Conservation (phyloP, 768 basidiomycete species). For the Cystobasidium onofrii region DNA sequence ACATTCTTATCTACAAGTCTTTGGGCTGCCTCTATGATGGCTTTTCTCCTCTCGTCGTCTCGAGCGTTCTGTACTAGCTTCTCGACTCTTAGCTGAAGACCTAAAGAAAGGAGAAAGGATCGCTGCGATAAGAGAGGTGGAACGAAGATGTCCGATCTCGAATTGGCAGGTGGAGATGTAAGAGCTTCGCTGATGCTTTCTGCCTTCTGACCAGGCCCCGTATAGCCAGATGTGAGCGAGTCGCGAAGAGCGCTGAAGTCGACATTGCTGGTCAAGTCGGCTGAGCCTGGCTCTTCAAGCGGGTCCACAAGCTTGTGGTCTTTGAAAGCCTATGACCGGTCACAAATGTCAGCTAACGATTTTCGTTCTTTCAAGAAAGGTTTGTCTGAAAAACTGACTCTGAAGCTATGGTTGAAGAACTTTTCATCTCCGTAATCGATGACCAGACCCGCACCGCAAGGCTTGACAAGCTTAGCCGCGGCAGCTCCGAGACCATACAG, state of each 20-base stretch:
- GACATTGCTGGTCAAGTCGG: slow-evolving; percentile 92
- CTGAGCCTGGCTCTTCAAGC: slow-evolving; percentile 74
- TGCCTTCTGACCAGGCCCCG: slow-evolving; percentile 38
- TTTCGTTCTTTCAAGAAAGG: not conserved
- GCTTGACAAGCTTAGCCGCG: slow-evolving; percentile 58
- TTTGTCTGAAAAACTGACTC: slow-evolving; percentile 62
- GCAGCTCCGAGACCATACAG: slow-evolving; percentile 61
- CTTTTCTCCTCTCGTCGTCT: slow-evolving; percentile 50
- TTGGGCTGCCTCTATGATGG: slow-evolving; percentile 57
- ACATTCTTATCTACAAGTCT: slow-evolving; percentile 62
- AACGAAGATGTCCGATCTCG: slow-evolving; percentile 27
- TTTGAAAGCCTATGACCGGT: slow-evolving; percentile 65
- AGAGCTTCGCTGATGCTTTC: not conserved
- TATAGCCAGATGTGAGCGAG: slow-evolving; percentile 61
- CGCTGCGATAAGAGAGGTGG: slow-evolving; percentile 70
- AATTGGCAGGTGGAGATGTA: not conserved
- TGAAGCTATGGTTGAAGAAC: slow-evolving; percentile 63
- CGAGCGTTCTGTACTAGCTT: slow-evolving; percentile 54
- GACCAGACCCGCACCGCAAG: slow-evolving; percentile 57
- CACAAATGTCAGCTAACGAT: not conserved
- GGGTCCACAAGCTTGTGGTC: slow-evolving; percentile 74
- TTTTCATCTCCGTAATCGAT: slow-evolving; percentile 80
- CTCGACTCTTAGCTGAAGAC: slow-evolving; percentile 60
- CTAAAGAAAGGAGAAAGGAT: slow-evolving; percentile 69
- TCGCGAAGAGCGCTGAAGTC: slow-evolving; percentile 85